A percentile compares a stretch with the other conserved stretches of the same genome.
Evolutionary conservation across 164 flowering plant genomes (phyloP).

Genomic region (Chimonanthus salicifolius): DNA sequence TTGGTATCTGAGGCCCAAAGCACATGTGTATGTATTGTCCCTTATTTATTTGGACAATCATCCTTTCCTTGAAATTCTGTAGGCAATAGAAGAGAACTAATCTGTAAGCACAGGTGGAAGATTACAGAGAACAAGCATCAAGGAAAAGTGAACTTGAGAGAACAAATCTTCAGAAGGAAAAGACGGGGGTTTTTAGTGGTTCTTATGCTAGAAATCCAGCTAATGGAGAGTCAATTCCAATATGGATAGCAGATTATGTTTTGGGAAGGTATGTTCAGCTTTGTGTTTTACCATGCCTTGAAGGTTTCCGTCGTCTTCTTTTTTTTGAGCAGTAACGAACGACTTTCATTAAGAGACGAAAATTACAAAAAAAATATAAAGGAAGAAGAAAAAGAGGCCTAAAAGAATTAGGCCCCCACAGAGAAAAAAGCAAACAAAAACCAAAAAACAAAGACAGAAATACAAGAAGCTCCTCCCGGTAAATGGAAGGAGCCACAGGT

Average conservation of each 20-base stretch:
- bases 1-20: conserved; percentile 52
- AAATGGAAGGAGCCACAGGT: no score
- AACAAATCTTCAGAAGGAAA: conserved; percentile 96
- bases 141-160: conserved; percentile 96
- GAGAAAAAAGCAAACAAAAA: no score
- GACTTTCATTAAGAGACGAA: no score
- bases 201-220: conserved; percentile 86
- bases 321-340: not conserved
- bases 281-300: not conserved
- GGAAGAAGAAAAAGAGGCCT: no score
- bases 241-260: conserved; percentile 99
- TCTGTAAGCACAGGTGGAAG: conserved; percentile 67
- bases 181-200: conserved; percentile 90
- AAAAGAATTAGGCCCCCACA: no score
- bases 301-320: not conserved
- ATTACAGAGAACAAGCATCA: conserved; percentile 71
- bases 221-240: conserved; percentile 77
- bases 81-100: conserved; percentile 15
- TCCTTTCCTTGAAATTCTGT: not conserved
- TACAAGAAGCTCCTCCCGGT: no score
- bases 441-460: no score
- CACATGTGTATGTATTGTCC: conserved; percentile 43
- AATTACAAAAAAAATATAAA: no score
- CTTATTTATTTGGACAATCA: not conserved
- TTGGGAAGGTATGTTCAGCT: conserved; percentile 62